phyloP scores from a whole-genome alignment of 2,329 filamentous ascomycete species.

The Monosporascus sp. region DNA sequence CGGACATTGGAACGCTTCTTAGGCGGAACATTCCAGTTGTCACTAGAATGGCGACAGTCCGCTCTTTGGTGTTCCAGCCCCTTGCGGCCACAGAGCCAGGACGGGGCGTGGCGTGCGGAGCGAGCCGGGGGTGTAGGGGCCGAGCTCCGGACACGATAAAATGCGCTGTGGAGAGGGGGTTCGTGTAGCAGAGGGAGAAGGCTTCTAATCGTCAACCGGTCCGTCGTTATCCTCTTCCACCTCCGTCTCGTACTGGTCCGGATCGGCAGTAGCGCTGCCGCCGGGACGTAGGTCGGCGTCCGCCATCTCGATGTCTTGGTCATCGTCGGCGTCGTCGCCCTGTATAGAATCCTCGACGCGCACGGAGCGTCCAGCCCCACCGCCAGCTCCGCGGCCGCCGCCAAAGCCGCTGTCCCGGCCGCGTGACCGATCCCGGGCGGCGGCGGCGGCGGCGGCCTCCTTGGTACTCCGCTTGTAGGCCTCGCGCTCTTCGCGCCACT shows the following conservation, averaged over 20 bases:
- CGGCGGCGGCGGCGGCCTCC: slow-evolving; percentile 12
- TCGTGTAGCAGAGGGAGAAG: neutral
- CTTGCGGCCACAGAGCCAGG: too few species aligned
- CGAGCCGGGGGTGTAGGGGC: too few species aligned
- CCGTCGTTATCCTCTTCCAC: slow-evolving; percentile 28
- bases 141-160: too few species aligned
- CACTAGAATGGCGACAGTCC: too few species aligned
- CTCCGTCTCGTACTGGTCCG: slow-evolving; percentile 11
- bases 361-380: slow-evolving; percentile 9
- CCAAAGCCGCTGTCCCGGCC: slow-evolving; percentile 13
- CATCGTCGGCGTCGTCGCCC: slow-evolving; percentile 21
- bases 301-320: slow-evolving; percentile 16
- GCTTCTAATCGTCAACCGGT: slow-evolving; percentile 16
- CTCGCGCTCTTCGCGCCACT: slow-evolving; percentile 41
- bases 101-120: too few species aligned
- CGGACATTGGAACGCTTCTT: too few species aligned
- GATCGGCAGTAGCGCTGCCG: slow-evolving; percentile 4
- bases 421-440: slow-evolving; percentile 25
- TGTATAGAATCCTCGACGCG: slow-evolving; percentile 19
- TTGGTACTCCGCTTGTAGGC: slow-evolving; percentile 28
- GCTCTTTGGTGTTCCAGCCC: too few species aligned
- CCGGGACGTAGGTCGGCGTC: slow-evolving; percentile 4
- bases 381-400: slow-evolving; percentile 12
- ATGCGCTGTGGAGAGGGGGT: neutral
- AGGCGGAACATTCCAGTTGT: too few species aligned